phyloP scores from a whole-genome alignment of 108 stramenopile genomes.

The Skeletonema tropicum region DNA sequence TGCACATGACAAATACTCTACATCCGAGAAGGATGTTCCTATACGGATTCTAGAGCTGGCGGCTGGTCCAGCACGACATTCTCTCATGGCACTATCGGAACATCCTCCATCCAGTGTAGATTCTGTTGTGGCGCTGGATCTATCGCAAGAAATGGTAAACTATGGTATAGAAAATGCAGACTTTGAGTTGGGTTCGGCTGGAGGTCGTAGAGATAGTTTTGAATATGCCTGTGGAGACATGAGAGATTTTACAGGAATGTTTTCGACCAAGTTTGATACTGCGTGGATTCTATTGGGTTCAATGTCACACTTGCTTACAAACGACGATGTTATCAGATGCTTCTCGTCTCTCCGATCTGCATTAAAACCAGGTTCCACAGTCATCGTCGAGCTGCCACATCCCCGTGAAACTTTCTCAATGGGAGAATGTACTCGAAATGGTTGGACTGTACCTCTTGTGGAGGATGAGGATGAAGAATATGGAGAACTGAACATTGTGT shows the following conservation, averaged over 20 bases:
- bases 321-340: slow-evolving; percentile 73
- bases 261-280: slow-evolving; percentile 49
- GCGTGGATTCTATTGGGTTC: slow-evolving; percentile 85
- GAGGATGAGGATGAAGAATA: slow-evolving; percentile 58
- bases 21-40: slow-evolving; percentile 11
- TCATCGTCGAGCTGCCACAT: slow-evolving; percentile 82
- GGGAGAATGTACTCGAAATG: slow-evolving; percentile 82
- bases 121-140: slow-evolving; percentile 67
- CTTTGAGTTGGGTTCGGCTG: slow-evolving; percentile 47
- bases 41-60: slow-evolving; percentile 70
- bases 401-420: slow-evolving; percentile 81
- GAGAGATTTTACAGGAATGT: slow-evolving; percentile 43
- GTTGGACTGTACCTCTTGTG: slow-evolving; percentile 74
- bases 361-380: slow-evolving; percentile 58
- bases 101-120: slow-evolving; percentile 22
- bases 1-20: slow-evolving; percentile 50
- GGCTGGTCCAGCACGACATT: slow-evolving; percentile 87
- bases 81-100: slow-evolving; percentile 55
- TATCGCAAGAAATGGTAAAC: slow-evolving; percentile 69
- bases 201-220: slow-evolving; percentile 51
- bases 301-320: slow-evolving; percentile 78
- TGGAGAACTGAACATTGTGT: slow-evolving; percentile 76
- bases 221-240: slow-evolving; percentile 68
- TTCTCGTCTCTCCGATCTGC: slow-evolving; percentile 50
- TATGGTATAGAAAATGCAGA: slow-evolving; percentile 64